phyloP scores from a whole-genome alignment of 257 asterid species.

The Nicotiana knightiana region DNA sequence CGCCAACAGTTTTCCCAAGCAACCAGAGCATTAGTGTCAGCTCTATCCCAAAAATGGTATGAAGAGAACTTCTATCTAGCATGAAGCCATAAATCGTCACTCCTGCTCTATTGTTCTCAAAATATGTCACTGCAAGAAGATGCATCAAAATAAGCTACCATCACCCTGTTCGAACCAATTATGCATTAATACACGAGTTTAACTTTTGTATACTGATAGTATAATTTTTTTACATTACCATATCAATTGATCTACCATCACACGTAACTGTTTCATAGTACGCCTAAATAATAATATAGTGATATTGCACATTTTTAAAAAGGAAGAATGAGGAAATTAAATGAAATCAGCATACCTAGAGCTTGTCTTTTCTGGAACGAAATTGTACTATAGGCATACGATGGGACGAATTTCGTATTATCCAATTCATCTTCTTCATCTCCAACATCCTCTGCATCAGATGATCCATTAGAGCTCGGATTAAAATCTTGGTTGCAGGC shows the following conservation, averaged over 20 bases:
- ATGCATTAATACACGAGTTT: background rate
- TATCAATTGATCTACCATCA: background rate
- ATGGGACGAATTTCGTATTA: slow-evolving; percentile 52
- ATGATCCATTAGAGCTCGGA: slow-evolving; percentile 21
- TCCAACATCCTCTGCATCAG: slow-evolving; percentile 67
- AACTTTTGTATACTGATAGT: background rate
- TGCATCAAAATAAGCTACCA: background rate
- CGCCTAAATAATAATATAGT: background rate
- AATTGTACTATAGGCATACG: slow-evolving; percentile 58
- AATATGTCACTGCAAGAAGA: slow-evolving; percentile 58
- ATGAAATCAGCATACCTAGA: slow-evolving; percentile 39
- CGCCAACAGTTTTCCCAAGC: slow-evolving; percentile 83
- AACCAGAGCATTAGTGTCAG: slow-evolving; percentile 82
- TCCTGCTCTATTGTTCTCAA: slow-evolving; percentile 90
- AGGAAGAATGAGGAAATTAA: background rate
- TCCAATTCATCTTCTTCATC: slow-evolving; percentile 93
- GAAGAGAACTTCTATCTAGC: slow-evolving; percentile 76
- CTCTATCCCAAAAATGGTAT: slow-evolving; percentile 78
- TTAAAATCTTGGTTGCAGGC: slow-evolving; percentile 20
- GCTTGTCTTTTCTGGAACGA: slow-evolving; percentile 95
- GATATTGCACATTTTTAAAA: background rate
- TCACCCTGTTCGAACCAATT: background rate
- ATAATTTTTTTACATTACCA: background rate
- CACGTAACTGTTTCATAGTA: background rate
- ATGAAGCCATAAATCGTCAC: slow-evolving; percentile 79